These are phyloP conservation scores for Suillus subaureus DNA, from an alignment of 768 basidiomycete species.

Conservation along the genomic window DNA sequence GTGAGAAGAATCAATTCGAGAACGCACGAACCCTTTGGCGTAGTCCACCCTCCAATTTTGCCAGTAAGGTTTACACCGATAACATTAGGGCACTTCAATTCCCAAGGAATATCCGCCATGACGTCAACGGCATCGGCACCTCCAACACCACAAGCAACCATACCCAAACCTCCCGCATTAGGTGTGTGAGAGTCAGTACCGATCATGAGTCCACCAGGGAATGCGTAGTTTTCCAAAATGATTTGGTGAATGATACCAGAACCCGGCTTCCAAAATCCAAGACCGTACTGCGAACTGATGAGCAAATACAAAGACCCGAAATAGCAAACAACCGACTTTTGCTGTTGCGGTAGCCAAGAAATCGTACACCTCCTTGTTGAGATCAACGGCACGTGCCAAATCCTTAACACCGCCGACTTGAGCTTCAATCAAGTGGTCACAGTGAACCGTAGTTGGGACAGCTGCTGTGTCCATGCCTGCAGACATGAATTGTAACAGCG, in stretches of 20 bases:
- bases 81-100: conserved; percentile 98
- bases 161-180: conserved; percentile 98
- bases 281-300: conserved; percentile 70
- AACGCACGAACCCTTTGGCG: conserved; percentile 78
- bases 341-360: conserved; percentile 97
- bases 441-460: conserved; percentile 98
- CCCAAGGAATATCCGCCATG: conserved; percentile 98
- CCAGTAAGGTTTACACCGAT: conserved; percentile 97
- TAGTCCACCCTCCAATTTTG: conserved; percentile 95
- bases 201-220: conserved; percentile 99
- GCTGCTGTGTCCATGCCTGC: conserved; percentile 98
- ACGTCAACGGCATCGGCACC: conserved; percentile 99
- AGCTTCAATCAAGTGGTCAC: conserved; percentile 98
- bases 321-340: conserved; percentile 53
- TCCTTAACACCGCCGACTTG: conserved; percentile 94
- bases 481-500: conserved; percentile 99
- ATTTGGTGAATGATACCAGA: conserved; percentile 99
- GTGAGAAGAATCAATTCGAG: neutral
- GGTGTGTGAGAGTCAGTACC: conserved; percentile 99
- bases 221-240: conserved; percentile 98
- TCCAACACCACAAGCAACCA: conserved; percentile 99
- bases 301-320: neutral
- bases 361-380: conserved; percentile 99
- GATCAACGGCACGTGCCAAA: conserved; percentile 86
- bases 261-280: conserved; percentile 99